A percentile compares a stretch with the other conserved stretches of the same genome.
Conservation (phyloP, 2,329 filamentous ascomycete genomes). For the Metarhizium album region DNA sequence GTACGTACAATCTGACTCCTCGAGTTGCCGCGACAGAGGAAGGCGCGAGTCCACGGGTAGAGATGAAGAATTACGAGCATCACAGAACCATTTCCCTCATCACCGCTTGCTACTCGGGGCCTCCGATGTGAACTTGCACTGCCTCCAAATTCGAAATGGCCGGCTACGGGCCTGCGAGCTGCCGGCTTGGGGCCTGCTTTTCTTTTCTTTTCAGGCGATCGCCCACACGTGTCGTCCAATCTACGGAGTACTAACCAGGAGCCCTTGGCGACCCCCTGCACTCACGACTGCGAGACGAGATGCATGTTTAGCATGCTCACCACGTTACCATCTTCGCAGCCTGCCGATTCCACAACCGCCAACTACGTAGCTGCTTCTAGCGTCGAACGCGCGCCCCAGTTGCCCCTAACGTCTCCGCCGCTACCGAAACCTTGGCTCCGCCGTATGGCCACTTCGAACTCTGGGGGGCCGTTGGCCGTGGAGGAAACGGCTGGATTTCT, state of each 20-base stretch:
- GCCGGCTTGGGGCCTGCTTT: neutral
- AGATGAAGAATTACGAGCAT: too few species aligned
- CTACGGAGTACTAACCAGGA: neutral
- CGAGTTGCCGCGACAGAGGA: too few species aligned
- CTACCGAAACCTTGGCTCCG: neutral
- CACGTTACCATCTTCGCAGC: too few species aligned
- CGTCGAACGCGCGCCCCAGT: neutral
- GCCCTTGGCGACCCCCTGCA: neutral
- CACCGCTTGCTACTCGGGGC: neutral
- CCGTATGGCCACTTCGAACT: neutral
- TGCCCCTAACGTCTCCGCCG: neutral
- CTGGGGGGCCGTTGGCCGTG: neutral
- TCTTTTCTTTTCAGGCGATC: too few species aligned
- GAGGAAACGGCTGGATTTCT: neutral
- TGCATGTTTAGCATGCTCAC: neutral
- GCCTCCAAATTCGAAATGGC: neutral
- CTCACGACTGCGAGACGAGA: neutral
- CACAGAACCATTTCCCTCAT: neutral
- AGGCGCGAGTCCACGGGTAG: too few species aligned
- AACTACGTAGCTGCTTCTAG: neutral
- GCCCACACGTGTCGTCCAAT: neutral
- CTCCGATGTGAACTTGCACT: neutral
- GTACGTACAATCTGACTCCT: too few species aligned
- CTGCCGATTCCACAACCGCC: neutral
- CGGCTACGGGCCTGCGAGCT: neutral